Conservation (phyloP, 2,329 filamentous ascomycete genomes). For the Claviceps purpurea region DNA sequence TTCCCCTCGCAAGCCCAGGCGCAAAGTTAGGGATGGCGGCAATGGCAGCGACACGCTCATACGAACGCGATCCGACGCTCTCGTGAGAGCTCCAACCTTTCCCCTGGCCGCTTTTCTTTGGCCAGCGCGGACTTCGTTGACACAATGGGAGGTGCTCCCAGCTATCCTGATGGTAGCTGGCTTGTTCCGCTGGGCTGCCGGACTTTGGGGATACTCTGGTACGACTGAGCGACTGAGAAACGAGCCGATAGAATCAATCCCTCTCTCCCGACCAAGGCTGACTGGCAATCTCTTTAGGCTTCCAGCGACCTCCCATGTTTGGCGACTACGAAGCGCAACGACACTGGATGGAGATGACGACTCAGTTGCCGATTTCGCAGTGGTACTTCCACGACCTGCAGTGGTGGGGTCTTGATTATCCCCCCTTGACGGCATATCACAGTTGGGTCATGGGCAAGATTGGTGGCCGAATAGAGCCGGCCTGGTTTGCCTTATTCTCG, state of each 20-base stretch:
- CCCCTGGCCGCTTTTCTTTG: constrained; percentile 89
- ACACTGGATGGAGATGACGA: constrained; percentile 98
- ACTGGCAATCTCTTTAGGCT: constrained; percentile 38
- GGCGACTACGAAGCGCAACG: constrained; percentile 96
- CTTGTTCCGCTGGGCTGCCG: constrained; percentile 83
- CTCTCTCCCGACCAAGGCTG: background rate
- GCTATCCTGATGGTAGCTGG: constrained; percentile 81
- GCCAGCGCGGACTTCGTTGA: constrained; percentile 70
- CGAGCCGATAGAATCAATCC: background rate
- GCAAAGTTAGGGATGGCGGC: constrained; percentile 35
- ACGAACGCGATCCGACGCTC: constrained; percentile 24
- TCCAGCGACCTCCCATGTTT: constrained; percentile 73
- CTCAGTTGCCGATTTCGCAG: constrained; percentile 73
- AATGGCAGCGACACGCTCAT: constrained; percentile 23
- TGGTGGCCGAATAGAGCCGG: constrained; percentile 62
- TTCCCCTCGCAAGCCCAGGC: constrained; percentile 46
- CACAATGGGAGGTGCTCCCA: constrained; percentile 86
- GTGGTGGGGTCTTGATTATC: constrained; percentile 98
- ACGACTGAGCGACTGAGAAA: constrained; percentile 9
- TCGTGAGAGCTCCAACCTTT: constrained; percentile 57
- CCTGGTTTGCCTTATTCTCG: constrained; percentile 76
- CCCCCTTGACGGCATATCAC: constrained; percentile 93
- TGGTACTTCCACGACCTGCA: constrained; percentile 97
- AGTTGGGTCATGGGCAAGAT: constrained; percentile 89
- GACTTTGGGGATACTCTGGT: constrained; percentile 94